Base-by-base conservation (phyloP, 345 rosid species). In the Mangifera indica region DNA sequence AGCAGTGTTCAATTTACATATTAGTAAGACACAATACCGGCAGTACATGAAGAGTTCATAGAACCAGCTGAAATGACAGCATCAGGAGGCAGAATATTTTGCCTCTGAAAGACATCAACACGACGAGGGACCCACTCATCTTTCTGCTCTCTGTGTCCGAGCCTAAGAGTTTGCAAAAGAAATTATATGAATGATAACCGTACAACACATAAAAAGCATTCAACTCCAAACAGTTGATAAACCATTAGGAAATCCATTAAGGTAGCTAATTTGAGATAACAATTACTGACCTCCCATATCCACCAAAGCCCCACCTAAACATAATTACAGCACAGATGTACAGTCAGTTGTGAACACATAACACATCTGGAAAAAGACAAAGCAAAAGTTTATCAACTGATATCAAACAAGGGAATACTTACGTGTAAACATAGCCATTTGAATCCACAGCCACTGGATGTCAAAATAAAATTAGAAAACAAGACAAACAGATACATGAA, bases 111-210 rank as follows among this genome's bases (percentile, higher is more conserved):
- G 44, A 89, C 76, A 4, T 92, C 97, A 73, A 95, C 76, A 63
- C 97, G 99, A 53, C 97, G 98, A 76, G 99, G 99, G 65, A 66
- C 75, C 97, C 97, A 92, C 77, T 92, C 98, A 82, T 95, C 99
- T 85, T 92, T 95, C 84, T 95, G 99, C 84, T 95, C 98, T 79
- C 92, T 88, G 71, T 92, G 98, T 46, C 99, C 99, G 78, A 95
- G 99, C 86, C 98, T 95, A 80, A 26, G 71, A 40, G 60, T 75
- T 67, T 73, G 64, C 26, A 52, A 32, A 64, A 63, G 60, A 48
- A 84, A 67, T 82, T 21, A 76, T 48, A 56, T 12, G 60, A 17
- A 63, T 20, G 22, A 66, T 51, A 56, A 72, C 51, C 29, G 37
- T 54, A 57, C 37, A 2, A 2, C 21, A 59, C 20, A 74, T 51